These are phyloP conservation scores for Scutellaria barbata DNA, from an alignment of 257 asterid species.

Conservation along the genomic window DNA sequence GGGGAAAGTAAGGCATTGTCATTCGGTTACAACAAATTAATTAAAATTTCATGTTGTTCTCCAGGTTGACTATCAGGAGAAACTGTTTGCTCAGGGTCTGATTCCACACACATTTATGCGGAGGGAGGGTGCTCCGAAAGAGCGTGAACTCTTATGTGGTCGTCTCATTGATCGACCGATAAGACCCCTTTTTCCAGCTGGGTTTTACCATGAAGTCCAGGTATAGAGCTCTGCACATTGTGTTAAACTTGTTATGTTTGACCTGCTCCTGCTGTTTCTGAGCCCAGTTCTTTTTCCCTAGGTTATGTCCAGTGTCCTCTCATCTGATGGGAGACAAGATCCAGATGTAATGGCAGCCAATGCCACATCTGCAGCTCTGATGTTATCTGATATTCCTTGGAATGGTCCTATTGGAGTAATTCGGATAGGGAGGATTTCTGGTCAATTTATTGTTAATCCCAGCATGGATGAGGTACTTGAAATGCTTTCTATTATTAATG, in stretches of 20 bases:
- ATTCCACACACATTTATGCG: conserved; percentile 90
- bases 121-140: conserved; percentile 99
- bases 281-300: conserved; percentile 28
- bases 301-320: conserved; percentile 90
- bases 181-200: conserved; percentile 91
- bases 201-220: conserved; percentile 98
- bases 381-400: conserved; percentile 98
- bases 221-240: conserved; percentile 42
- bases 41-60: conserved; percentile 33
- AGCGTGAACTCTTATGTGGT: conserved; percentile 94
- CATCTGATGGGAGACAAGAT: conserved; percentile 94
- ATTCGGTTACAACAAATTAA: conserved; percentile 20
- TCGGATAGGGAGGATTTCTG: conserved; percentile 86
- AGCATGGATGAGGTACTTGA: conserved; percentile 86
- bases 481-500: conserved; percentile 15
- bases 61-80: conserved; percentile 97
- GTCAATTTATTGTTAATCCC: conserved; percentile 84
- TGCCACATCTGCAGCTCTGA: conserved; percentile 95
- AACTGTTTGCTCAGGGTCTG: conserved; percentile 89
- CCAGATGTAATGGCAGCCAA: conserved; percentile 99
- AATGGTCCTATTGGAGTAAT: conserved; percentile 97
- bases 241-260: conserved; percentile 20
- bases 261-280: conserved; percentile 27
- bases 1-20: not conserved
- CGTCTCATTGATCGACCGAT: conserved; percentile 95